Base-by-base conservation (phyloP, 768 basidiomycete species). In the Tulasnella sp. region DNA sequence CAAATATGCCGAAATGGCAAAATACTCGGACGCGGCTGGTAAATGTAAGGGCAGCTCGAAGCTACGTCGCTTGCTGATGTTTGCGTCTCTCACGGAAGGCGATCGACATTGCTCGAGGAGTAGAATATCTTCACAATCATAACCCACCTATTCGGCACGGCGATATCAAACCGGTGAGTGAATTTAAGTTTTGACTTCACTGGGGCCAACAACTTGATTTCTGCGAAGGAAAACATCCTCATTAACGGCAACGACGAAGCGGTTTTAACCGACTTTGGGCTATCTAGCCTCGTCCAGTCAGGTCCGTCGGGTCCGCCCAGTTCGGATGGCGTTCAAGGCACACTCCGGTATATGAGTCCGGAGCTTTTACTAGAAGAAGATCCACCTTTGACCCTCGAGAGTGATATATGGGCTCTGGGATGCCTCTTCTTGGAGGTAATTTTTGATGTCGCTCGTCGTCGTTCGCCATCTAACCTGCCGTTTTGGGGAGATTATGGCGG, bases 91-190 rank as follows among this genome's bases (percentile, higher is more conserved):
- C 51, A 23, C 13, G 29, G 11, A 70, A 74, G 73, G 73, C 73
- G 20, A 16, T 74, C 39, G 46, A 46, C 44, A 16, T 48, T 46
- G 39, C 46, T 35, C 37, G 46, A 20, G 73, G 73, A 39, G 7
- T 74, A 35, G 73, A 40, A 20, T 74, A 74, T 26, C 73, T 74
- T 18, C 73, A 74, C 16, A 74, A 48, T 46, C 73, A 39, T 35
- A 74, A 46, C 46, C 73, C 73, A 20, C 73, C 73, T 42, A 44
- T 74, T 39, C 4, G 39, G 35, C 73, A 74, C 16, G 73, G 73
- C 16, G 73, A 74, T 29, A 74, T 74, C 5, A 74, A 74, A 48
- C 20, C 35, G 29, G 73, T 74, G 44, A 39, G 73, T 74, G 18
- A 16, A 32, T 18, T 29, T 6, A 6, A 20, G 16, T 2, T 70